Evolutionary conservation across 371 early-diverging fungal species (phyloP), one percentile per base, ranked within the genome.

Genomic region (Apophysomyces ossiformis): DNA sequence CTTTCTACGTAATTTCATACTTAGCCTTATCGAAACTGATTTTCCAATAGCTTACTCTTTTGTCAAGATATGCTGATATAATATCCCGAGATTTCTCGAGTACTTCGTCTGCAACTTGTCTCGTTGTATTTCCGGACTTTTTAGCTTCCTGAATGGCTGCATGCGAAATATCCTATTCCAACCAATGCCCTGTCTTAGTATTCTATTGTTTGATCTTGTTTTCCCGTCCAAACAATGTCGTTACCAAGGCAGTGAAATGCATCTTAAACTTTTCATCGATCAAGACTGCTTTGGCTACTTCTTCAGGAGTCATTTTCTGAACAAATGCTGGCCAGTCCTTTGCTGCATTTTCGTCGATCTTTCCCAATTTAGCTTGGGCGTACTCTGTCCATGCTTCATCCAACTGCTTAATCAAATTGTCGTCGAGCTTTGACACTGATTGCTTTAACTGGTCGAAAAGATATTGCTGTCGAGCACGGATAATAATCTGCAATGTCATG

Each of bases 381-480:
- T 86, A 93, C 7, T 76, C 75, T 7, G 69, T 70, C 83, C 90
- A 91, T 5, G 93, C 93, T 7, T 70, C 68, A 41, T 89, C 74
- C 9, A 89, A 82, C 18, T 89, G 80, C 1, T 67, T 70, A 37
- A 93, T 72, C 36, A 88, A 64, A 13, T 77, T 77, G 32, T 58
- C 58, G 18, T 72, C 69, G 37, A 85, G 64, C 37, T 70, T 71
- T 11, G 64, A 61, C 13, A 71, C 82, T n/a, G 80, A 72, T 7
- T 72, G 67, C 58, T 83, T 84, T 66, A 85, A 86, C 60, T 89
- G 71, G 32, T 86, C 78, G 71, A 95, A 92, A 56, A 99, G 82
- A 73, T 92, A 83, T 67, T 90, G 90, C 63, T 96, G 95, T 37
- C 99, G 90, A 39, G 98, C 96, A 41, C 92, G 88, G 63, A 95